Evolutionary conservation across 805 yeast genomes (phyloP), one percentile per base, ranked within the genome.

Genomic region (Starmerella apicola): DNA sequence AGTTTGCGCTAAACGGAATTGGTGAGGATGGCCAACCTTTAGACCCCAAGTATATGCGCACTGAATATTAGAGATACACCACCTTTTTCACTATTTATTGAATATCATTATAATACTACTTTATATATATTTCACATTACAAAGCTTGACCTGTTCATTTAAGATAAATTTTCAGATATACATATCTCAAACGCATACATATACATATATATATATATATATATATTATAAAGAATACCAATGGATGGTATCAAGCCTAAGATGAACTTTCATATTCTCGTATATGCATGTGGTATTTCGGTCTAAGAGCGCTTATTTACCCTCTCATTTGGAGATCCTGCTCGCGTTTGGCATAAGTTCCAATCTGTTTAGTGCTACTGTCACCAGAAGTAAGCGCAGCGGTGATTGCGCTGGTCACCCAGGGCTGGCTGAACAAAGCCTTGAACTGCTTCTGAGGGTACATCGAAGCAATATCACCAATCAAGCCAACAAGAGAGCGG

Each of bases 291-390:
- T n/a, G n/a, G n/a, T n/a, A n/a, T n/a, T n/a, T n/a, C n/a, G n/a
- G n/a, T n/a, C n/a, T n/a, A n/a, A n/a, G n/a, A n/a, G n/a, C n/a
- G n/a, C n/a, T n/a, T n/a, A n/a, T n/a, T n/a, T n/a, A n/a, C n/a
- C n/a, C n/a, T n/a, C n/a, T n/a, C 12, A 50, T 32, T 46, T 59
- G 64, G 44, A 65, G 63, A 60, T 72, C 73, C 57, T 74, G 82
- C 62, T 78, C 94, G 54, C 81, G 95, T 51, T 91, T 74, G 13
- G 98, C 96, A 97, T 97, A 91, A 63, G 86, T 74, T 7, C 96
- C 96, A n/a, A 95, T 82, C 54, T 81, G 91, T 57, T 74, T 76
- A 10, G 96, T 84, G 40, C 69, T 63, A 51, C 72, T 74, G 56
- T 76, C 81, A 24, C 66, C 51, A 46, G 71, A 67, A 56, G 77